A percentile compares a stretch with the other conserved stretches of the same genome.
Evolutionary conservation across 2,329 filamentous ascomycete species (phyloP).

Genomic region (Neonectria punicea): DNA sequence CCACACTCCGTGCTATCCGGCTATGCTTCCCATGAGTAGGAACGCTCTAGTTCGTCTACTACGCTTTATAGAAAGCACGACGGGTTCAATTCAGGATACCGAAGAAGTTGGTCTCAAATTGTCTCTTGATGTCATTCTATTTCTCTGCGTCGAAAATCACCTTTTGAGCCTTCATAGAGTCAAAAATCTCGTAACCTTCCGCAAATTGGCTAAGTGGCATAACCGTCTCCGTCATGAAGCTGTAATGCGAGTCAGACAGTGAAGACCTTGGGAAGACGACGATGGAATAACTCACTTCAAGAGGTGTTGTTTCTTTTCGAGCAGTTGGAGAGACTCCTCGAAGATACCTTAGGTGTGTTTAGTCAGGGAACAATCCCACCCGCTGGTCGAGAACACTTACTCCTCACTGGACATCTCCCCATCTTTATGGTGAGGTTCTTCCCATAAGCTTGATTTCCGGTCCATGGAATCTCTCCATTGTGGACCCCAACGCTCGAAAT

Average conservation of each 20-base stretch:
- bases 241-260: slow-evolving; percentile 40
- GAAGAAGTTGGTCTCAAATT: no score
- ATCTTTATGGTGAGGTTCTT: slow-evolving; percentile 77
- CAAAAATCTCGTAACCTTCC: slow-evolving; percentile 74
- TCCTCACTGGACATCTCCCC: slow-evolving; percentile 74
- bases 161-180: slow-evolving; percentile 75
- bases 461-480: slow-evolving; percentile 73
- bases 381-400: neutral
- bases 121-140: neutral
- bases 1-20: no score
- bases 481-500: slow-evolving; percentile 79
- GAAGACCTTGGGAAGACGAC: neutral
- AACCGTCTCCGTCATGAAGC: slow-evolving; percentile 77
- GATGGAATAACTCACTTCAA: slow-evolving; percentile 14
- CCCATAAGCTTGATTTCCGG: slow-evolving; percentile 66
- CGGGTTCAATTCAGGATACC: no score
- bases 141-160: slow-evolving; percentile 65
- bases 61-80: no score
- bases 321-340: slow-evolving; percentile 9
- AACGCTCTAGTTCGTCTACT: no score
- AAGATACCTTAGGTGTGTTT: slow-evolving; percentile 23
- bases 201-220: slow-evolving; percentile 72
- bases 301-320: slow-evolving; percentile 29
- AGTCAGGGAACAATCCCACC: neutral
- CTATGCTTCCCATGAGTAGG: no score